Conservation (phyloP, 179 eudicot genomes). For the Amaranthus tricolor region DNA sequence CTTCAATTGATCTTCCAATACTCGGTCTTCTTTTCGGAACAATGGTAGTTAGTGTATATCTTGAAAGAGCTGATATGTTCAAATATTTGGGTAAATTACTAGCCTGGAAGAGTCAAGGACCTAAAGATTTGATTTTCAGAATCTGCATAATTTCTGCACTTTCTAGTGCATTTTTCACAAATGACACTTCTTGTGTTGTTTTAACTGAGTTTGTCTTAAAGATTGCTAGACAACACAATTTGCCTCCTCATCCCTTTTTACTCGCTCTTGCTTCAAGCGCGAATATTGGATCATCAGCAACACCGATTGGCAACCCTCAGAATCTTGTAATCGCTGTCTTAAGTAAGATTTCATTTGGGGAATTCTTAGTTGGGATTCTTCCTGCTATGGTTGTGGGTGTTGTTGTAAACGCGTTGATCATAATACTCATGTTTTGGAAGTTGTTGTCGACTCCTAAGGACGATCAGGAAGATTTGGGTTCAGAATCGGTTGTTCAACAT, state of each 20-base stretch:
- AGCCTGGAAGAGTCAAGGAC: constrained; percentile 60
- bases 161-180: constrained; percentile 81
- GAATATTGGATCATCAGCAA: constrained; percentile 84
- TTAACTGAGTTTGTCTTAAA: constrained; percentile 75
- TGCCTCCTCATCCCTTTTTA: constrained; percentile 83
- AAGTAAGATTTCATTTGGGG: constrained; percentile 64
- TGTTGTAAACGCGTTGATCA: constrained; percentile 47
- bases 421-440: constrained; percentile 72
- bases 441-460: constrained; percentile 59
- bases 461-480: constrained; percentile 44
- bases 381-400: constrained; percentile 79
- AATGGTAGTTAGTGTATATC: constrained; percentile 84
- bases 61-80: constrained; percentile 91
- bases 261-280: constrained; percentile 91
- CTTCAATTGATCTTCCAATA: constrained; percentile 78
- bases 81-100: constrained; percentile 62
- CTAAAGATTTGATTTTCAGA: constrained; percentile 74
- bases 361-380: constrained; percentile 56
- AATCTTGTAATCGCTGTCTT: constrained; percentile 78
- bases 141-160: constrained; percentile 70
- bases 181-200: constrained; percentile 80
- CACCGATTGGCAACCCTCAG: constrained; percentile 96
- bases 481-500: constrained; percentile 18
- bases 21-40: constrained; percentile 90
- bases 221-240: constrained; percentile 69